These are phyloP conservation scores for Spirogloea muscicola DNA, from an alignment of 139 green algal genomes.

Conservation along the genomic window DNA sequence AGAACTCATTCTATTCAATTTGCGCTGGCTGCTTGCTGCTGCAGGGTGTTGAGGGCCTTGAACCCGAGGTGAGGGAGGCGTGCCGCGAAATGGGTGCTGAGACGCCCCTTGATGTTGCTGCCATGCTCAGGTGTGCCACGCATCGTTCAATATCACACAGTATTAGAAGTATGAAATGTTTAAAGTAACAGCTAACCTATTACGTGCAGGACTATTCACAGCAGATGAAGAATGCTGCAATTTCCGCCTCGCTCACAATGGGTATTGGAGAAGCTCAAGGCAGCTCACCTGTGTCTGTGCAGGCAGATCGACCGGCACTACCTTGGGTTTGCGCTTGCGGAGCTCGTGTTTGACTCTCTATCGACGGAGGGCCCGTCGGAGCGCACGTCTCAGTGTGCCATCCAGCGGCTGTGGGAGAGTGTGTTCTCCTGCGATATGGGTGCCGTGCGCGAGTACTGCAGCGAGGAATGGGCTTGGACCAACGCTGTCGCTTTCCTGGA, in stretches of 20 bases:
- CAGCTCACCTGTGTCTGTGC: slow-evolving; percentile 3
- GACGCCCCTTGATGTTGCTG: slow-evolving; percentile 12
- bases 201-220: no score
- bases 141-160: no score
- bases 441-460: slow-evolving; percentile 14
- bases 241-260: no score
- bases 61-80: slow-evolving; percentile 1
- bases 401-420: slow-evolving; percentile 17
- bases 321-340: slow-evolving; percentile 22
- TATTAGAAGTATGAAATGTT: no score
- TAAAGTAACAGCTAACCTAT: no score
- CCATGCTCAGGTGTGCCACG: slow-evolving; percentile 36
- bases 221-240: no score
- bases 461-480: slow-evolving; percentile 12
- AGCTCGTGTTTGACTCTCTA: slow-evolving; percentile 33
- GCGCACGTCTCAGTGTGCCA: slow-evolving; percentile 8
- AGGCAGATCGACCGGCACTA: slow-evolving; percentile 27
- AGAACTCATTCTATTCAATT: no score
- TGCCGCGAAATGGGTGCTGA: slow-evolving; percentile 15
- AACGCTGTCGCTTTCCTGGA: slow-evolving; percentile 18
- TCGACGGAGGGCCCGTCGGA: background rate
- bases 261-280: slow-evolving; percentile 3
- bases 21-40: no score
- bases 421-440: slow-evolving; percentile 22
- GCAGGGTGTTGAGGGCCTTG: slow-evolving; percentile 20